These are phyloP conservation scores for Barbarea vulgaris DNA, from an alignment of 345 rosid species.

Conservation along the genomic window DNA sequence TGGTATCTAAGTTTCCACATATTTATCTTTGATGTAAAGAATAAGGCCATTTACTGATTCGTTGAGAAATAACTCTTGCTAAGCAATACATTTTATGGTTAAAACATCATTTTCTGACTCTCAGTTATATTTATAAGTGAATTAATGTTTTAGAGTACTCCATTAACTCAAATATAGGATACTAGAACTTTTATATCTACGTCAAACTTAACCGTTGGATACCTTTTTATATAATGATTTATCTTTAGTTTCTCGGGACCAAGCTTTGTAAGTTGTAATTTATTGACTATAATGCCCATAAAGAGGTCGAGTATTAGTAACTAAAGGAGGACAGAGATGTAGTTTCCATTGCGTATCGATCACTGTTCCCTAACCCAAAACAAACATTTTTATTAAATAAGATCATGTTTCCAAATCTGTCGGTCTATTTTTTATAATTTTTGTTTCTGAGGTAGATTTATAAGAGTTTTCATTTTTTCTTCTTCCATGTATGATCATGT, in stretches of 20 bases:
- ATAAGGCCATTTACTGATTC: slow-evolving; percentile 35
- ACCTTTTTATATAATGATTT: neutral
- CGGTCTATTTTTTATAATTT: slow-evolving; percentile 4
- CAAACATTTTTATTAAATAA: slow-evolving; percentile 12
- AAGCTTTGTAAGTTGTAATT: neutral
- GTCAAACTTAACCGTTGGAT: slow-evolving; percentile 43
- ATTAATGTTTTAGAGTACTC: neutral
- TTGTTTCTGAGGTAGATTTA: neutral
- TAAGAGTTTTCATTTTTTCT: neutral
- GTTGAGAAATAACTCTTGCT: slow-evolving; percentile 26
- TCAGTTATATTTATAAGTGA: slow-evolving; percentile 16
- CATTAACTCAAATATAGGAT: neutral
- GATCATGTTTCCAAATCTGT: slow-evolving; percentile 32
- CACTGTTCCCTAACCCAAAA: slow-evolving; percentile 31
- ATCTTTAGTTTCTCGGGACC: slow-evolving; percentile 32
- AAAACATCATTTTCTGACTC: slow-evolving; percentile 53
- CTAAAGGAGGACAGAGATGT: slow-evolving; percentile 1
- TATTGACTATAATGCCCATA: slow-evolving; percentile 33
- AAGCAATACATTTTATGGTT: slow-evolving; percentile 42
- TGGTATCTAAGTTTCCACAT: slow-evolving; percentile 34
- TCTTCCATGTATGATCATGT: too few species aligned
- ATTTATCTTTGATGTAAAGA: slow-evolving; percentile 40
- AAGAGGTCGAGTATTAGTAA: neutral
- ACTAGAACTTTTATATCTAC: neutral
- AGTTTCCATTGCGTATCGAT: slow-evolving; percentile 14